Evolutionary conservation across 108 stramenopile species (phyloP).

Genomic region (Pelagomonas calceolata): DNA sequence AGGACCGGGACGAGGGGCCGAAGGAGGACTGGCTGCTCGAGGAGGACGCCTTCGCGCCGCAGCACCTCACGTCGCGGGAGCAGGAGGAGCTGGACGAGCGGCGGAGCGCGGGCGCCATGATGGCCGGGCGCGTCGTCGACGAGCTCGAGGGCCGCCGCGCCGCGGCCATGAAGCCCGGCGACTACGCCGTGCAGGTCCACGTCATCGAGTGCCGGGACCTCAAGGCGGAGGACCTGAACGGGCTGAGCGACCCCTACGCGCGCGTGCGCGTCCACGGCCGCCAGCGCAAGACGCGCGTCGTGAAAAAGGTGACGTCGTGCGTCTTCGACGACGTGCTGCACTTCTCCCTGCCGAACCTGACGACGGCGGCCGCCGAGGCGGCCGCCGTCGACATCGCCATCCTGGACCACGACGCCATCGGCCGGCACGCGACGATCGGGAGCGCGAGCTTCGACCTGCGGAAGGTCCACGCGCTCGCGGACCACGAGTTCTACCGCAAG

Average conservation of each 20-base stretch:
- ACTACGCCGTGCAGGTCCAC: conserved; percentile 49
- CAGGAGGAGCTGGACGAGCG: background rate
- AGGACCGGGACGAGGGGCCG: background rate
- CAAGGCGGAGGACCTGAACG: conserved; percentile 41
- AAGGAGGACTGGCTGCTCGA: background rate
- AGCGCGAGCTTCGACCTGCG: conserved; percentile 19
- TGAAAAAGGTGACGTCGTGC: conserved; percentile 14
- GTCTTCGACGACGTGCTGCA: conserved; percentile 35
- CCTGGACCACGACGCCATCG: conserved; percentile 16
- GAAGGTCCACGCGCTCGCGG: conserved; percentile 17
- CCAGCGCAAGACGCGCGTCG: conserved; percentile 22
- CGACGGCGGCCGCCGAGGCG: conserved; percentile 26
- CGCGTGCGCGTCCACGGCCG: conserved; percentile 24
- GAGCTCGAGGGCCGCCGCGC: background rate
- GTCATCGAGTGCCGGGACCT: conserved; percentile 47
- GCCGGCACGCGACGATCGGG: conserved; percentile 30
- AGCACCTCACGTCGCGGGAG: background rate
- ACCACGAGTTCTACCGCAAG: conserved; percentile 42
- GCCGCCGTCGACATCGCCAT: conserved; percentile 23
- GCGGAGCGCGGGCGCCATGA: background rate
- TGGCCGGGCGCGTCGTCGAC: background rate
- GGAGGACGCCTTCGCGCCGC: background rate
- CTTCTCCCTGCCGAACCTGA: conserved; percentile 28
- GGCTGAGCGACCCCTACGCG: conserved; percentile 40
- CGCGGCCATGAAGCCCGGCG: conserved; percentile 12